A percentile compares a stretch with the other conserved stretches of the same genome.
These are phyloP conservation scores for Peribolospora baueri DNA, from an alignment of 768 basidiomycete species.

Conservation along the genomic window DNA sequence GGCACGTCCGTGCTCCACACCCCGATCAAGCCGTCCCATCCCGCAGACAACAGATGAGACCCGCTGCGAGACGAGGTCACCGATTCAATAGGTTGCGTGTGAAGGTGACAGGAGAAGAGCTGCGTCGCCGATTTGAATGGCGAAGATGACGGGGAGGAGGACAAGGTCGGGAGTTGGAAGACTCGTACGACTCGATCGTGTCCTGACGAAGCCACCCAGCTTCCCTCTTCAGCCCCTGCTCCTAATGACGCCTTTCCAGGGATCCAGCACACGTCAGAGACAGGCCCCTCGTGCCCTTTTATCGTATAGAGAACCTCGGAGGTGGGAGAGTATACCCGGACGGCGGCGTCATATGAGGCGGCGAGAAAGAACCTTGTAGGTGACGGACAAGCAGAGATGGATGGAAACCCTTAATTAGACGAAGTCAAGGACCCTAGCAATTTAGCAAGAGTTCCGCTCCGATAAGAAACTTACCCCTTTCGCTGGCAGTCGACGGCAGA, in stretches of 20 bases:
- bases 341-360: constrained; percentile 51
- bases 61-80: constrained; percentile 31
- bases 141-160: constrained; percentile 6
- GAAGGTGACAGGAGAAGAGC: constrained; percentile 54
- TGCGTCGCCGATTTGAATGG: constrained; percentile 16
- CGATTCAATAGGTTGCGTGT: constrained; percentile 56
- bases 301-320: constrained; percentile 31
- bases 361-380: constrained; percentile 40
- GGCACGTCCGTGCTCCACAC: constrained; percentile 49
- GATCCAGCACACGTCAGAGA: constrained; percentile 39
- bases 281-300: constrained; percentile 36
- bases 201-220: constrained; percentile 26
- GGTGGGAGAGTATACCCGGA: constrained; percentile 50
- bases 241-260: constrained; percentile 29
- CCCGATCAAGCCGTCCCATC: constrained; percentile 70
- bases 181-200: constrained; percentile 30
- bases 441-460: not conserved
- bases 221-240: not conserved
- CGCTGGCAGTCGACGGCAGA: constrained; percentile 41
- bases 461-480: constrained; percentile 28
- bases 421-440: not conserved
- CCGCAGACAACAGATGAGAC: constrained; percentile 47
- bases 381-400: not conserved
- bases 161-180: constrained; percentile 18
- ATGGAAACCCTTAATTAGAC: constrained; percentile 2